Base-by-base conservation (phyloP, 2,329 filamentous ascomycete species). In the Fusarium anguioides region DNA sequence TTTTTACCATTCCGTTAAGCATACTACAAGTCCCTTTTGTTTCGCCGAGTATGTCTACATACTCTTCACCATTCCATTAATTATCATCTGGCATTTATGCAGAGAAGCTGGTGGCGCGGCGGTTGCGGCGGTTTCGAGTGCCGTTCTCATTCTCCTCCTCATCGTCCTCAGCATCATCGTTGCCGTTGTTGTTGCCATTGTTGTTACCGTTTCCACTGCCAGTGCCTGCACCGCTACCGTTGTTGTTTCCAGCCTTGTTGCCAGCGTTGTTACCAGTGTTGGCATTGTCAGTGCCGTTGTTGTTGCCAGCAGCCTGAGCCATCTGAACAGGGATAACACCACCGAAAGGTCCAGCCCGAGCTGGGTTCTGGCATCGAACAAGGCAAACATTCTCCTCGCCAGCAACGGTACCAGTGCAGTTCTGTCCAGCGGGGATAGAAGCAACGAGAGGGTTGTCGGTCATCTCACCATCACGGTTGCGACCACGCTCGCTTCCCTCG, bases 311-410 rank as follows among this genome's bases (percentile, higher is more conserved):
- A 48, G 20, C 4, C 2, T 24, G 18, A 1, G 18, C 56, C 54
- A 60, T 33, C 11, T 60, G 57, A 0, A 60, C 57, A 0, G 57
- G 57, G 7, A 60, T 8, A 1, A 60, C 57, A 24, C 57, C 57
- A 4, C 57, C 57, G 2, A 60, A 60, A 0, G 57, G 57, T 15
- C 57, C 57, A 2, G 57, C 57, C 0, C 57, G 54, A 17, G 57
- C 57, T 0, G 57, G 57, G 21, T 60, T 60, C 3, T 60, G 57
- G 6, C 57, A 60, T 7, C 57, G 54, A 4, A 60, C 57, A 60
- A 60, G 57, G 5, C 57, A 60, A 3, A 60, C 31, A 4, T 60
- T 60, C 0, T 60, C 55, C 18, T 60, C 57, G 4, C 57, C 57
- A 4, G 57, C 57, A 5, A 60, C 37, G 6, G 57, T 18, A 12